Conservation (phyloP, 495 filamentous ascomycete species). For the Podospora anserina region DNA sequence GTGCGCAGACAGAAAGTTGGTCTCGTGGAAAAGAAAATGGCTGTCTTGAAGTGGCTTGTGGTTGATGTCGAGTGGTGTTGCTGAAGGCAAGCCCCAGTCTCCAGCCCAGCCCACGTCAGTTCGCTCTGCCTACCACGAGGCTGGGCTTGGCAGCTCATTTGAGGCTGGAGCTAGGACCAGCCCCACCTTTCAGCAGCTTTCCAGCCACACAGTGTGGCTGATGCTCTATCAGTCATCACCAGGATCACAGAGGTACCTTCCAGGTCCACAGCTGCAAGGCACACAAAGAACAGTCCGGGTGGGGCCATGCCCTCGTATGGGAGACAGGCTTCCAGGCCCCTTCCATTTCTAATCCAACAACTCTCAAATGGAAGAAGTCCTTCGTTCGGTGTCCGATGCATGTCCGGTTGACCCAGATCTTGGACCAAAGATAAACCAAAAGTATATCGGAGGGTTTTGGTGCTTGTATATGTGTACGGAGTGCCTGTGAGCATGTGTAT, state of each 20-base stretch:
- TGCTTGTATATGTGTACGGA: too few species aligned
- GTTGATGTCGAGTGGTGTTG: conserved; percentile 6
- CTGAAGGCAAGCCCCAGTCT: not conserved
- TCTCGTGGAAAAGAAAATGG: not conserved
- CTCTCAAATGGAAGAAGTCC: too few species aligned
- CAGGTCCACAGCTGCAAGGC: not conserved
- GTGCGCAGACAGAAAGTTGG: not conserved
- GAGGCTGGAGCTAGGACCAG: conserved; percentile 11
- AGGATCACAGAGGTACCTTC: not conserved
- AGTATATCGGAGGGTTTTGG: too few species aligned
- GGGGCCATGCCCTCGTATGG: too few species aligned
- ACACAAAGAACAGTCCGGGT: not conserved
- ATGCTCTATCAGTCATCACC: not conserved
- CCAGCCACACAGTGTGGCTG: not conserved
- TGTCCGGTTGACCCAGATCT: too few species aligned
- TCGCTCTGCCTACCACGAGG: conserved; percentile 21
- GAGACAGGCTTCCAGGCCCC: too few species aligned
- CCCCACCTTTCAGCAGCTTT: conserved; percentile 7
- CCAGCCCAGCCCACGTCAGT: conserved; percentile 25
- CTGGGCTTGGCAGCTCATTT: not conserved
- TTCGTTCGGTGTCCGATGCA: too few species aligned
- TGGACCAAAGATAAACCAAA: too few species aligned
- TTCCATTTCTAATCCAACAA: not conserved
- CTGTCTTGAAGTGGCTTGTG: not conserved
- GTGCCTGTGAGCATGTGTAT: too few species aligned